Evolutionary conservation across 208 protist genomes (phyloP), one percentile per base, ranked within the genome.

Genomic region (Tritrichomonas foetus): DNA sequence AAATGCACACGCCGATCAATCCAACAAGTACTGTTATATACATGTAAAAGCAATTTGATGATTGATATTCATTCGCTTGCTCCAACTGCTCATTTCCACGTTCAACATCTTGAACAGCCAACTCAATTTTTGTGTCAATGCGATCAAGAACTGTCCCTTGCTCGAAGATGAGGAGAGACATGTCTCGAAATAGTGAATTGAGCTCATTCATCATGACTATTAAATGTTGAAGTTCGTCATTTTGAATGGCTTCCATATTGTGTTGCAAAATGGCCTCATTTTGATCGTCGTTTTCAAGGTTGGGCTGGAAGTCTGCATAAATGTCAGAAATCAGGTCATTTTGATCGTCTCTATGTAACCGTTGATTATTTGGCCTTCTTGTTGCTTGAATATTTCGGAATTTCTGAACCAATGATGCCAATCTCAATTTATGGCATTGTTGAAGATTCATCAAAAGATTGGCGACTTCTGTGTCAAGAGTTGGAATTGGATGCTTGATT

Each of bases 61-160:
- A 44, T 78, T 78, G 69, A 44, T 78, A 78, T 22, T 78, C 9
- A 78, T 78, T 78, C 5, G 69, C 69, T 3, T 16, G 3, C 44
- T 36, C 36, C 11, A 78, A 25, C 20, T 78, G 33, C 20, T 78
- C 33, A 78, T 78, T 78, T 20, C 69, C 69, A 9, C 25, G 2
- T 9, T 78, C 36, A 47, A 78, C 69, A 36, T 44, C 9, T 78
- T 78, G 69, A 47, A 78, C 25, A 78, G 69, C 25, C 5, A 78
- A 13, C 20, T 78, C 69, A n/a, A 78, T 78, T 47, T 78, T 78
- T 16, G 69, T 78, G 69, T 78, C 69, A 78, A 78, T 78, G 5
- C 69, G 2, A 78, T 78, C 69, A 1, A 78, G 20, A 20, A 78
- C 33, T 20, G 69, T 78, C 44, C 69, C 69, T 78, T 78, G 69